Evolutionary conservation across 495 filamentous ascomycete genomes (phyloP).

Genomic region (Cercophora scortea): DNA sequence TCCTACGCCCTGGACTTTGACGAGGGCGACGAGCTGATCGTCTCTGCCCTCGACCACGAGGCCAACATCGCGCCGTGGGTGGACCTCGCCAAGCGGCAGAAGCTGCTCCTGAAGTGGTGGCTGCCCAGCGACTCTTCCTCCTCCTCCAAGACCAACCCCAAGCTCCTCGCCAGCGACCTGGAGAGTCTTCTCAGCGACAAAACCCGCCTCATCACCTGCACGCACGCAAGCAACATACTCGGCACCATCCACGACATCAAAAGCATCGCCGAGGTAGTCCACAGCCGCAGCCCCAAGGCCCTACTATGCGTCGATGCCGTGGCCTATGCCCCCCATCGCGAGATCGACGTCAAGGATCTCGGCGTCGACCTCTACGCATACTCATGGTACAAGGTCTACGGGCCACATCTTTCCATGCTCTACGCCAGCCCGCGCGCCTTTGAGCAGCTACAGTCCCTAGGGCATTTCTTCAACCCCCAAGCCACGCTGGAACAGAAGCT

Average conservation of each 20-base stretch:
- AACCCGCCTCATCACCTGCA: constrained; percentile 60
- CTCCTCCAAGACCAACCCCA: constrained; percentile 35
- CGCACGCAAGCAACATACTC: constrained; percentile 63
- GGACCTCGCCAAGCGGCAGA: constrained; percentile 46
- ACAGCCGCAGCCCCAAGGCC: constrained; percentile 29
- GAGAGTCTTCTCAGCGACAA: constrained; percentile 45
- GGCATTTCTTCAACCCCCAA: constrained; percentile 60
- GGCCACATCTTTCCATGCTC: constrained; percentile 61
- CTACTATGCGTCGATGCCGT: constrained; percentile 53
- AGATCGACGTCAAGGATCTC: constrained; percentile 54
- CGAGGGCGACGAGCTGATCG: constrained; percentile 53
- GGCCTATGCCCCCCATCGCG: constrained; percentile 61
- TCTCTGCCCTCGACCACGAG: constrained; percentile 65
- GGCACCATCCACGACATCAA: constrained; percentile 59
- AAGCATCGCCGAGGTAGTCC: constrained; percentile 46
- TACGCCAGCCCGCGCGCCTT: constrained; percentile 49
- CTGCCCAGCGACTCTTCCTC: constrained; percentile 27
- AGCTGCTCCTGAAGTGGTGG: constrained; percentile 63
- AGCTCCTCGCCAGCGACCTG: constrained; percentile 46
- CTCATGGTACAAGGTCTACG: constrained; percentile 72
- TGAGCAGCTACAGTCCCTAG: constrained; percentile 43
- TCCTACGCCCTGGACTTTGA: constrained; percentile 51
- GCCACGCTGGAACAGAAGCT: constrained; percentile 53
- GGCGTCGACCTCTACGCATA: constrained; percentile 70
- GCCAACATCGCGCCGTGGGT: constrained; percentile 65